phyloP scores from a whole-genome alignment of 2,329 filamentous ascomycete species.

The Cadophora sp. region DNA sequence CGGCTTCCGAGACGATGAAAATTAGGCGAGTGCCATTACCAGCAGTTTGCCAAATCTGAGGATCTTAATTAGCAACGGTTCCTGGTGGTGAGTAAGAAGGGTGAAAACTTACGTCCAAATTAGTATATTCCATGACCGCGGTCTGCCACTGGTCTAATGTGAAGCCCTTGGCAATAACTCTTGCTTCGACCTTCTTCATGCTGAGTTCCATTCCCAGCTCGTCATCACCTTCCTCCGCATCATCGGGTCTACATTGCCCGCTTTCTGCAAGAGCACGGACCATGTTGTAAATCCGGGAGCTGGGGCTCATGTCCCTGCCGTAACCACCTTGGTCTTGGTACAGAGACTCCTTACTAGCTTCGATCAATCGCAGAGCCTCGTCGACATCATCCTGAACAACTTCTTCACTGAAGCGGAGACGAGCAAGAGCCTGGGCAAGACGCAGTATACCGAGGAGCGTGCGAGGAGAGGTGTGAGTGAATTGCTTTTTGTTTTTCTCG shows the following conservation, averaged over 20 bases:
- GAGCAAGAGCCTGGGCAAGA: constrained; percentile 90
- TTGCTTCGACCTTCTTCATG: constrained; percentile 85
- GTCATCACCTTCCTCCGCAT: constrained; percentile 72
- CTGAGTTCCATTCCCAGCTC: constrained; percentile 75
- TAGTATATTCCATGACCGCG: constrained; percentile 87
- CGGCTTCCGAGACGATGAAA: constrained; percentile 69
- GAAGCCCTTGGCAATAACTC: constrained; percentile 95
- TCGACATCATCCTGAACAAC: constrained; percentile 95
- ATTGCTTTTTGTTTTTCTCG: constrained; percentile 89
- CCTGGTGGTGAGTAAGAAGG: neutral
- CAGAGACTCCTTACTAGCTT: constrained; percentile 91
- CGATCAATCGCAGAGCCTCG: constrained; percentile 87
- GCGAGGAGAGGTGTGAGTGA: constrained; percentile 91
- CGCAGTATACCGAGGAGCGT: constrained; percentile 92
- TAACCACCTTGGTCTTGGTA: constrained; percentile 70
- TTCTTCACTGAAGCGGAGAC: constrained; percentile 84
- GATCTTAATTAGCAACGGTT: constrained; percentile 47
- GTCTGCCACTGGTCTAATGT: constrained; percentile 90
- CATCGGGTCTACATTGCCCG: constrained; percentile 62
- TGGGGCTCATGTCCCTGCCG: constrained; percentile 76
- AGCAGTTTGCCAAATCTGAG: constrained; percentile 79
- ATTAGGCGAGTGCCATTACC: constrained; percentile 73
- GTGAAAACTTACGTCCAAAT: constrained; percentile 78
- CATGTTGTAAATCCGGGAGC: constrained; percentile 92
- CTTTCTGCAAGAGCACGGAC: constrained; percentile 87